A percentile compares a stretch with the other conserved stretches of the same genome.
Conservation (phyloP, 2,329 filamentous ascomycete species). For the Aureobasidium sp. region DNA sequence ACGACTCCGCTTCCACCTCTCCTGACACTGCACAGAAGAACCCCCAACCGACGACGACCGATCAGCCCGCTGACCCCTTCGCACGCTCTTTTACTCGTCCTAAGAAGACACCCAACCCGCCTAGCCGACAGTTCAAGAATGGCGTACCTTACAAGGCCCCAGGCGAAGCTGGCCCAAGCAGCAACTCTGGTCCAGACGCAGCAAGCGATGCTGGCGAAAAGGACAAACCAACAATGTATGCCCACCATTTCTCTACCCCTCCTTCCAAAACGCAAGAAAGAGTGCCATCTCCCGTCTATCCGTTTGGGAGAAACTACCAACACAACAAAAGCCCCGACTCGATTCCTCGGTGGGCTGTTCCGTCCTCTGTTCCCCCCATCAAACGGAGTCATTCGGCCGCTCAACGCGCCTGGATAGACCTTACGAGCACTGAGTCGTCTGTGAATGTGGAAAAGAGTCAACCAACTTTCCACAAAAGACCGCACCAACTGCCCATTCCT, state of each 20-base stretch:
- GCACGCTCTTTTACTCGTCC: conserved; percentile 16
- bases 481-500: neutral
- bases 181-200: neutral
- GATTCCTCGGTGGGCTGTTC: conserved; percentile 23
- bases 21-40: conserved; percentile 12
- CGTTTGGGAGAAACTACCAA: conserved; percentile 8
- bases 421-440: neutral
- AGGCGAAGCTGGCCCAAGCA: neutral
- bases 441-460: neutral
- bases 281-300: neutral
- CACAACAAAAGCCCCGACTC: conserved; percentile 12
- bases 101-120: conserved; percentile 25
- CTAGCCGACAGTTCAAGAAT: conserved; percentile 22
- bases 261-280: neutral
- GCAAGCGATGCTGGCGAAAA: conserved; percentile 4
- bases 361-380: conserved; percentile 12
- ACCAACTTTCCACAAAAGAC: neutral
- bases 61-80: conserved; percentile 14
- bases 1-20: conserved; percentile 9
- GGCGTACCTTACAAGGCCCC: conserved; percentile 3
- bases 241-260: conserved; percentile 10
- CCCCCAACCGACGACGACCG: neutral
- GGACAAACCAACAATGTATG: conserved; percentile 13
- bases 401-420: conserved; percentile 6
- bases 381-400: conserved; percentile 5